Percentiles rank a stretch among this genome's conserved stretches.
Evolutionary conservation across 2,329 filamentous ascomycete species (phyloP).

Genomic region (Exophiala mesophila): DNA sequence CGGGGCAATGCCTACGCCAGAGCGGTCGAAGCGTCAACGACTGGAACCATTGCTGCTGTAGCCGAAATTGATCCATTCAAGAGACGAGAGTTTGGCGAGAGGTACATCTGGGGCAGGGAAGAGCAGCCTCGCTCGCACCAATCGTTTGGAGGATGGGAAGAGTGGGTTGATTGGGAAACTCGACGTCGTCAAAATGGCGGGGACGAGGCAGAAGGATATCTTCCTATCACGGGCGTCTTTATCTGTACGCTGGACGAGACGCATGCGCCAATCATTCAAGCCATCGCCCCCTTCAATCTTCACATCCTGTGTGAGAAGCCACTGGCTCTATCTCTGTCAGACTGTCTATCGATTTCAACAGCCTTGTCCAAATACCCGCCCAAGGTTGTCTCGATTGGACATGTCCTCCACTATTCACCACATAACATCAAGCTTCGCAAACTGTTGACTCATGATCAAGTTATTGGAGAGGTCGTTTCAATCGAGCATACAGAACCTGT

Average conservation of each 20-base stretch:
- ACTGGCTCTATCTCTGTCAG: slow-evolving; percentile 69
- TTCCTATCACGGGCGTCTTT: slow-evolving; percentile 52
- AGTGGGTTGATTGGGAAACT: slow-evolving; percentile 66
- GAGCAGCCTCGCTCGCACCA: slow-evolving; percentile 54
- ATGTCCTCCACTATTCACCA: slow-evolving; percentile 88
- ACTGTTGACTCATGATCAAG: slow-evolving; percentile 66
- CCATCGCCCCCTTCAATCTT: slow-evolving; percentile 62
- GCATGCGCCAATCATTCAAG: slow-evolving; percentile 75
- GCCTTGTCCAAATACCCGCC: slow-evolving; percentile 23
- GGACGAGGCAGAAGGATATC: slow-evolving; percentile 46
- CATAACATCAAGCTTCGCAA: slow-evolving; percentile 83
- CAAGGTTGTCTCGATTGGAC: slow-evolving; percentile 80
- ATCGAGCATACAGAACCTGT: slow-evolving; percentile 91
- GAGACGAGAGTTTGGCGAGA: slow-evolving; percentile 62
- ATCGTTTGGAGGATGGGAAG: slow-evolving; percentile 67
- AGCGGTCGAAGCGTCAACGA: slow-evolving; percentile 52
- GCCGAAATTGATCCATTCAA: slow-evolving; percentile 79
- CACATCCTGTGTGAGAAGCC: slow-evolving; percentile 97
- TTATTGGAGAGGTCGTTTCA: slow-evolving; percentile 78
- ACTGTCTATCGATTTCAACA: slow-evolving; percentile 58
- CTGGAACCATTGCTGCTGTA: slow-evolving; percentile 61
- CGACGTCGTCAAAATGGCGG: slow-evolving; percentile 51
- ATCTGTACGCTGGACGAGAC: slow-evolving; percentile 81
- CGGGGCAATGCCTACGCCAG: slow-evolving; percentile 70
- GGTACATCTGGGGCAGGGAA: slow-evolving; percentile 64